Conservation (phyloP, 495 filamentous ascomycete species). For the Trichocladium uniseriatum region DNA sequence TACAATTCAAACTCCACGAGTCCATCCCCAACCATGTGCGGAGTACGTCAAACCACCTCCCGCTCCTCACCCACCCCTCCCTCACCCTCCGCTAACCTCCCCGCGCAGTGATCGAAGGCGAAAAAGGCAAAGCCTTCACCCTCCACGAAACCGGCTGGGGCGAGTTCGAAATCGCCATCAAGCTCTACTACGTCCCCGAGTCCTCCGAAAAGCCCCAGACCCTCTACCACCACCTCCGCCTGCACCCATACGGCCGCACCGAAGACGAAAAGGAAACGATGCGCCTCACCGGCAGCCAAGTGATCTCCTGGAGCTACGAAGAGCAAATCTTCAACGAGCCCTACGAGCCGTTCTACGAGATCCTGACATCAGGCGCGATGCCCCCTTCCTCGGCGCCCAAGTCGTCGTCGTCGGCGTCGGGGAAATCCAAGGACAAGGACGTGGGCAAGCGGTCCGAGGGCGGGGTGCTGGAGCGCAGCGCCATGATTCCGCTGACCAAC, state of each 20-base stretch:
- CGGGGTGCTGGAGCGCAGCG: conserved; percentile 51
- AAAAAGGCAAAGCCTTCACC: conserved; percentile 68
- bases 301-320: conserved; percentile 73
- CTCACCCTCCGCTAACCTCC: conserved; percentile 2
- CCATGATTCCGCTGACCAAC: conserved; percentile 58
- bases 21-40: conserved; percentile 83
- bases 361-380: conserved; percentile 57
- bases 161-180: conserved; percentile 92
- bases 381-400: conserved; percentile 23
- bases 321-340: conserved; percentile 95
- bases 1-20: conserved; percentile 95
- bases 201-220: conserved; percentile 84
- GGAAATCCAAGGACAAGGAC: conserved; percentile 18
- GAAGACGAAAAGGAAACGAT: conserved; percentile 62
- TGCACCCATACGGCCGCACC: conserved; percentile 75
- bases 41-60: conserved; percentile 31
- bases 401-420: background rate
- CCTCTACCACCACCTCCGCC: conserved; percentile 77
- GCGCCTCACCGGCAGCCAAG: conserved; percentile 52
- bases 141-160: conserved; percentile 93
- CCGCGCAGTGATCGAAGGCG: conserved; percentile 40
- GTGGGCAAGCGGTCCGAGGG: conserved; percentile 27
- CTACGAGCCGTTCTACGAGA: conserved; percentile 75
- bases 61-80: background rate
- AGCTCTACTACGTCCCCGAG: conserved; percentile 80